Base-by-base conservation (phyloP, 2,329 filamentous ascomycete species). In the Stemphylium vesicarium region DNA sequence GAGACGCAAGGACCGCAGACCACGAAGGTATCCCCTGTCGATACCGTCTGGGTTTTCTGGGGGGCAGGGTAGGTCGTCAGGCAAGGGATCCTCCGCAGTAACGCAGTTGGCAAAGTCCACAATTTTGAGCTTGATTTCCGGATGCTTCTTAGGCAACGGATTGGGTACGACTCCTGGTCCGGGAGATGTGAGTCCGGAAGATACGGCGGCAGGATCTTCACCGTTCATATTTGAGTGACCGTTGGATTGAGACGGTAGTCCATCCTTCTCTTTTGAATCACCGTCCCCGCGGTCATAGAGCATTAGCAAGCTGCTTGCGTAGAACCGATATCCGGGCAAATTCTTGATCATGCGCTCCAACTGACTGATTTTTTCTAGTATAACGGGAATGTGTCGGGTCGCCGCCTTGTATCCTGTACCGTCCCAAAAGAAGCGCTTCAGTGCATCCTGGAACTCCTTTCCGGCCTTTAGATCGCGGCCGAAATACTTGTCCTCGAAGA, bases 401-500 rank as follows among this genome's bases (percentile, higher is more conserved):
- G 96, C 88, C 70, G 91, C 93, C 29, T 85, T 81, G 70, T 91
- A 85, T 61, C 93, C 91, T 18, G 91, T 84, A 0, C 94, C 95
- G 64, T 98, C 92, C 74, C 92, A 96, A 57, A 99, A 84, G 72
- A 98, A 99, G 24, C 90, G 87, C 47, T 88, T 94, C 4, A 99
- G 81, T 0, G 93, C 93, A 55, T 89, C 86, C 70, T 96, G 91
- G 68, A 99, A 98, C 71, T 98, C 91, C 3, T 84, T 82, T 2
- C 95, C 95, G 2, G 90, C 92, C 75, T 93, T 93, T 31, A 99
- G 80, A 64, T 91, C 87, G 49, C 95, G 89, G 1, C 95, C 95
- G 72, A 92, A 96, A 75, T 99, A 99, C 77, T 99, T 99, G 82
- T 99, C 95, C 72, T 96, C 90, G 71, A 98, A 99, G n/a, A 93